Base-by-base conservation (phyloP, 495 filamentous ascomycete genomes). In the Penicillium subrubescens region DNA sequence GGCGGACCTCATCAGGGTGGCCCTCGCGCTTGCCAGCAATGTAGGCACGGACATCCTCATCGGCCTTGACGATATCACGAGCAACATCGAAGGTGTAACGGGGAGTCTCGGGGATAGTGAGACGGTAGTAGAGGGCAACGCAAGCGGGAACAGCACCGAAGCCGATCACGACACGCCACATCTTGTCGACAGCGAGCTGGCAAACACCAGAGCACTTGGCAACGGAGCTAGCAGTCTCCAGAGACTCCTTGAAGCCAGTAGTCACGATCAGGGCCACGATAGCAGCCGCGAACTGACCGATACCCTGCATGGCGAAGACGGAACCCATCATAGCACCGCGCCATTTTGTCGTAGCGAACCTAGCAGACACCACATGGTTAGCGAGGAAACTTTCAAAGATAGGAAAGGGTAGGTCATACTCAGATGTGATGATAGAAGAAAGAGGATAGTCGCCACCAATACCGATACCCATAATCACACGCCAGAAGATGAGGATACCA, bases 381-480 rank as follows among this genome's bases (percentile, higher is more conserved):
- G 48, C 7, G 11, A 55, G n/a, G 57, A n/a, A n/a, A 8, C 31
- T 5, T 35, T 59, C 44, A 2, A 73, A 58, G 1, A 52, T 15
- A 31, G 44, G 15, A 52, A 52, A 2, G 4, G 51, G 29, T 2
- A 8, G 7, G n/a, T 81, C 86, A 72, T 77, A 90, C 81, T 93
- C 90, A n/a, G 91, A 91, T 8, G 90, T 93, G 67, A 95, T 97
- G 71, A 96, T 89, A n/a, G 89, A 89, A 25, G 88, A 91, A 17
- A 97, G 82, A 2, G 93, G 93, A 71, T 94, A 96, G 75, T 96
- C 93, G 64, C 92, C 92, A 66, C 92, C 92, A 57, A 96, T 94
- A 54, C 92, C 92, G 29, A 92, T 80, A 44, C 90, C 89, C 88
- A 95, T 93, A 8, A 97, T 71, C 0, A 96, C 86, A 76, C 93